Evolutionary conservation across 129 eudicot genomes (phyloP).

Genomic region (Flaveria robusta): DNA sequence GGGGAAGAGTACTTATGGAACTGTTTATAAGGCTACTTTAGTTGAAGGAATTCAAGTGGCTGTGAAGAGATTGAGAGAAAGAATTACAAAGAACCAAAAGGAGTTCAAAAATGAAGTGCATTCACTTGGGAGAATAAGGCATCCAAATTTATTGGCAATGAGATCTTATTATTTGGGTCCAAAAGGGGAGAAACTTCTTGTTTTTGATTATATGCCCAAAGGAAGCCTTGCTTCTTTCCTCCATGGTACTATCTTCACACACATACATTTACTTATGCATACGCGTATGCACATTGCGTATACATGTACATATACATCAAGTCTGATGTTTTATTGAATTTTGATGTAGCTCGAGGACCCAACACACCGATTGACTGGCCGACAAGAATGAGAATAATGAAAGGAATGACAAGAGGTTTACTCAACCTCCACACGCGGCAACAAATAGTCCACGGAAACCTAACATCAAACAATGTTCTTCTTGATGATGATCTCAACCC

Average conservation of each 20-base stretch:
- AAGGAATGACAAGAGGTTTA: conserved; percentile 72
- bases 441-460: conserved; percentile 75
- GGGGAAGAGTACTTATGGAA: conserved; percentile 93
- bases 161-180: conserved; percentile 87
- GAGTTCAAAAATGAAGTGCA: conserved; percentile 77
- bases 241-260: conserved; percentile 50
- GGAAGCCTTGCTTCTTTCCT: conserved; percentile 82
- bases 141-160: conserved; percentile 72
- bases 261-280: background rate
- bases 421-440: conserved; percentile 63
- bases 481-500: conserved; percentile 63
- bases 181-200: conserved; percentile 90
- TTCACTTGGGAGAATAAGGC: conserved; percentile 69
- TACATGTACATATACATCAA: background rate
- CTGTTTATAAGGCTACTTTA: conserved; percentile 82
- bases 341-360: conserved; percentile 73
- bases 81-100: conserved; percentile 65
- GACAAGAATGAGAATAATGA: conserved; percentile 68
- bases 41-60: conserved; percentile 83
- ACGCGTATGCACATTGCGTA: background rate
- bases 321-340: conserved; percentile 11
- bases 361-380: conserved; percentile 64
- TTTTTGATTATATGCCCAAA: conserved; percentile 79
- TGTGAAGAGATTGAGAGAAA: conserved; percentile 86
- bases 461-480: conserved; percentile 80